These are phyloP conservation scores for Leptographium wingfieldii DNA, from an alignment of 2,329 filamentous ascomycete genomes.

Conservation along the genomic window DNA sequence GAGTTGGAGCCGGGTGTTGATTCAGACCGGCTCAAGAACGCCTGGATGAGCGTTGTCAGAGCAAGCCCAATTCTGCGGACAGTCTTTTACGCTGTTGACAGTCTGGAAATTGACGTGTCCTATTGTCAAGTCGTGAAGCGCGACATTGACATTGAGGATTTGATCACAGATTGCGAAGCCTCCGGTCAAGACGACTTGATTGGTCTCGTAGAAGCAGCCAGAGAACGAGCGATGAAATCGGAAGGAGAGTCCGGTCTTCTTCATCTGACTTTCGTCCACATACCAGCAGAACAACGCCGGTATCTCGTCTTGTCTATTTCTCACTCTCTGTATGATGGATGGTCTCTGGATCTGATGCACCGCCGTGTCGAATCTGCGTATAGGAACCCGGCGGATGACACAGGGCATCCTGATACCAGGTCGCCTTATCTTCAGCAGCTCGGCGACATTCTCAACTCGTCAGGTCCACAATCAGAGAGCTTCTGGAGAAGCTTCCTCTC, in stretches of 20 bases:
- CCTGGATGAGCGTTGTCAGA: constrained; percentile 49
- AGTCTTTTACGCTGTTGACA: constrained; percentile 53
- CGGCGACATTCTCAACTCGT: constrained; percentile 34
- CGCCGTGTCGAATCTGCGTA: constrained; percentile 58
- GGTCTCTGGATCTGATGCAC: constrained; percentile 66
- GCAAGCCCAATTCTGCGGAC: constrained; percentile 63
- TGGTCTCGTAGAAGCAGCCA: constrained; percentile 24
- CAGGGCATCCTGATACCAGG: background rate
- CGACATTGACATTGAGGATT: background rate
- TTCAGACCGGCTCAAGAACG: constrained; percentile 38
- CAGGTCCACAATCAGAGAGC: constrained; percentile 26
- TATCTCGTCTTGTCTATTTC: constrained; percentile 59
- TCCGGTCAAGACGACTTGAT: constrained; percentile 21
- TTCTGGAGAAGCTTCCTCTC: constrained; percentile 66
- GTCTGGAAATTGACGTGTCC: constrained; percentile 37
- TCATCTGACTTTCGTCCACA: constrained; percentile 32
- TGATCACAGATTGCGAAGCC: constrained; percentile 15
- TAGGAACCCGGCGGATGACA: constrained; percentile 22
- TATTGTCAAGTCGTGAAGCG: constrained; percentile 35
- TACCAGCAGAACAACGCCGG: constrained; percentile 15
- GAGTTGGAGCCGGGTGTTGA: constrained; percentile 44
- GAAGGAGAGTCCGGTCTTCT: constrained; percentile 29
- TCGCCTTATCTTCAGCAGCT: constrained; percentile 22
- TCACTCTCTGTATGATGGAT: constrained; percentile 83
- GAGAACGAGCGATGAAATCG: constrained; percentile 21